phyloP scores from a whole-genome alignment of 495 filamentous ascomycete species.

The Trichoderma orchidacearum region DNA sequence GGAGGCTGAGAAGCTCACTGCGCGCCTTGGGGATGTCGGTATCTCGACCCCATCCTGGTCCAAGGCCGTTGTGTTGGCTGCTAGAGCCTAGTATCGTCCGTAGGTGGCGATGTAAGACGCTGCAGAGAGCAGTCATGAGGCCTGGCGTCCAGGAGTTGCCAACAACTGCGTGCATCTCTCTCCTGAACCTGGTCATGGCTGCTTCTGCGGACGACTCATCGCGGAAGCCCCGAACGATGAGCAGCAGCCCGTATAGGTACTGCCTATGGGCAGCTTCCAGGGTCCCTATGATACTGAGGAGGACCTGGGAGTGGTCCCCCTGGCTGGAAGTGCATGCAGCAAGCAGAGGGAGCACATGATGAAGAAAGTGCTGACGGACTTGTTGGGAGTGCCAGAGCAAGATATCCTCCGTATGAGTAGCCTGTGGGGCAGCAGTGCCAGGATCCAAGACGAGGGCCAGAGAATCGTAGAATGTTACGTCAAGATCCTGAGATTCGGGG shows the following conservation, averaged over 20 bases:
- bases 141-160: constrained; percentile 46
- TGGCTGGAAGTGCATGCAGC: constrained; percentile 16
- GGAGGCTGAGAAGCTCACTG: constrained; percentile 38
- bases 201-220: constrained; percentile 12
- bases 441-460: constrained; percentile 27
- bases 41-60: background rate
- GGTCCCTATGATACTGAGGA: constrained; percentile 31
- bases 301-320: constrained; percentile 8
- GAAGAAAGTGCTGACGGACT: constrained; percentile 34
- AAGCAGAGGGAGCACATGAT: constrained; percentile 35
- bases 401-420: constrained; percentile 32
- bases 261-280: constrained; percentile 35
- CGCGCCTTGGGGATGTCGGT: constrained; percentile 17
- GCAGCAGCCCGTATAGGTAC: constrained; percentile 32
- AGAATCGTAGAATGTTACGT: constrained; percentile 26
- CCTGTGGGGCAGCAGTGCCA: constrained; percentile 21
- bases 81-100: constrained; percentile 43
- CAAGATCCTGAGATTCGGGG: constrained; percentile 25
- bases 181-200: constrained; percentile 35
- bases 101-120: constrained; percentile 38
- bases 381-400: constrained; percentile 38
- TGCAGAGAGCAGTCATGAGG: constrained; percentile 36
- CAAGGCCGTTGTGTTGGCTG: constrained; percentile 7
- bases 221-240: constrained; percentile 25
- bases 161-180: constrained; percentile 52